phyloP scores from a whole-genome alignment of 495 filamentous ascomycete genomes.

The Pseudoneurospora amorphoporcata region DNA sequence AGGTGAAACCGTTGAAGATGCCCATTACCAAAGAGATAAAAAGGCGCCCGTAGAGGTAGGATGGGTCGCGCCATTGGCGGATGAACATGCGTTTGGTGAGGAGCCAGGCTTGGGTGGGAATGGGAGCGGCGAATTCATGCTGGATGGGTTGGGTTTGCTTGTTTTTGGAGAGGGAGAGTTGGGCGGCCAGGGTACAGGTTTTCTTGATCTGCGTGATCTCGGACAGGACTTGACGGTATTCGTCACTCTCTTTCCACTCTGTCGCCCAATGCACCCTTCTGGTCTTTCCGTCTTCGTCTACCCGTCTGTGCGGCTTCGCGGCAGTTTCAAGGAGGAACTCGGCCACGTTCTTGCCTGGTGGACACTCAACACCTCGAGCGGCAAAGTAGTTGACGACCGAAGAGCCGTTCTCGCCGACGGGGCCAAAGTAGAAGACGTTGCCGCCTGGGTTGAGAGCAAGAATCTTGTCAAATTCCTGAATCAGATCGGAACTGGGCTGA shows the following conservation, averaged over 20 bases:
- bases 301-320: slow-evolving; percentile 53
- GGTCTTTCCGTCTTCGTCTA: slow-evolving; percentile 44
- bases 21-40: slow-evolving; percentile 42
- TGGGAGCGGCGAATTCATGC: slow-evolving; percentile 29
- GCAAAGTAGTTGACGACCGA: slow-evolving; percentile 37
- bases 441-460: slow-evolving; percentile 60
- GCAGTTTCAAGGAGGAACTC: slow-evolving; percentile 81
- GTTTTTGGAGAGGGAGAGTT: slow-evolving; percentile 32
- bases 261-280: slow-evolving; percentile 65
- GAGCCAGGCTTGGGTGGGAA: slow-evolving; percentile 31
- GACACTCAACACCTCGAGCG: slow-evolving; percentile 56
- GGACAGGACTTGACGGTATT: slow-evolving; percentile 51
- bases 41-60: slow-evolving; percentile 62
- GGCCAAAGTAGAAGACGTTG: slow-evolving; percentile 62
- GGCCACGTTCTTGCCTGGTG: slow-evolving; percentile 63
- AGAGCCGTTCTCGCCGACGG: slow-evolving; percentile 39
- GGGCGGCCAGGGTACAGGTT: slow-evolving; percentile 10
- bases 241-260: slow-evolving; percentile 63
- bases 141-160: slow-evolving; percentile 16
- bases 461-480: slow-evolving; percentile 67
- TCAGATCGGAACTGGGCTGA: slow-evolving; percentile 64
- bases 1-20: slow-evolving; percentile 82
- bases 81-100: slow-evolving; percentile 56
- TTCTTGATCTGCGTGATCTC: slow-evolving; percentile 61
- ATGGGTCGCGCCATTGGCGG: slow-evolving; percentile 69